phyloP scores from a whole-genome alignment of 2,329 filamentous ascomycete species.

The Mariannaea sp. region DNA sequence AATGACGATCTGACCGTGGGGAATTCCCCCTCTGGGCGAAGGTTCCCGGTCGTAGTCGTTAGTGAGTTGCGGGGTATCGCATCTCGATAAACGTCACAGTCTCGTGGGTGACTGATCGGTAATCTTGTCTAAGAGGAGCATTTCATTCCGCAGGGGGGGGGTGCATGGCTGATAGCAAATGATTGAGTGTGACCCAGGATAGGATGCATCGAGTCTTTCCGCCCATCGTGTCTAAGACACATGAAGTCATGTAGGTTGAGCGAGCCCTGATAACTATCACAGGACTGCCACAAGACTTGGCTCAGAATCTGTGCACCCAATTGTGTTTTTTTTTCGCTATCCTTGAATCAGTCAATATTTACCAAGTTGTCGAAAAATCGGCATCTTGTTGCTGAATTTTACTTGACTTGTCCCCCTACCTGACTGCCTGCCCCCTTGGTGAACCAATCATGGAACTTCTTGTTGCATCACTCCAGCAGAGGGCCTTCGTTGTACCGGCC shows the following conservation, averaged over 20 bases:
- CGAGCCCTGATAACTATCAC: neutral
- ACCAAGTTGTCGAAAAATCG: neutral
- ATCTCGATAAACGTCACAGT: neutral
- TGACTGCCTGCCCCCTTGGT: neutral
- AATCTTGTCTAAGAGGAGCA: conserved; percentile 15
- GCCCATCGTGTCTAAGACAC: neutral
- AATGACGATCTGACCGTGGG: conserved; percentile 1
- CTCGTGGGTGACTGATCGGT: neutral
- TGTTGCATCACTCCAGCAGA: neutral
- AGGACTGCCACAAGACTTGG: neutral
- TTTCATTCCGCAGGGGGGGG: neutral
- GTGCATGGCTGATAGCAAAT: neutral
- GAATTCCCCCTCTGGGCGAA: conserved; percentile 16
- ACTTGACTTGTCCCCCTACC: neutral
- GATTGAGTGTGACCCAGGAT: neutral
- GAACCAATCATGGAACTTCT: conserved; percentile 7
- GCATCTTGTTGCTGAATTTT: neutral
- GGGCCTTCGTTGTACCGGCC: conserved; percentile 10
- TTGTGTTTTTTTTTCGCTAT: neutral
- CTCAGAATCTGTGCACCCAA: too few species aligned
- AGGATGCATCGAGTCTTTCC: neutral
- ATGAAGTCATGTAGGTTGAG: neutral
- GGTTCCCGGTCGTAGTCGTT: conserved; percentile 7
- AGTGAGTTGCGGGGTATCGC: conserved; percentile 16
- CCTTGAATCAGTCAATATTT: neutral